Conservation (phyloP, 441 rosid genomes). For the Pelargonium australe region DNA sequence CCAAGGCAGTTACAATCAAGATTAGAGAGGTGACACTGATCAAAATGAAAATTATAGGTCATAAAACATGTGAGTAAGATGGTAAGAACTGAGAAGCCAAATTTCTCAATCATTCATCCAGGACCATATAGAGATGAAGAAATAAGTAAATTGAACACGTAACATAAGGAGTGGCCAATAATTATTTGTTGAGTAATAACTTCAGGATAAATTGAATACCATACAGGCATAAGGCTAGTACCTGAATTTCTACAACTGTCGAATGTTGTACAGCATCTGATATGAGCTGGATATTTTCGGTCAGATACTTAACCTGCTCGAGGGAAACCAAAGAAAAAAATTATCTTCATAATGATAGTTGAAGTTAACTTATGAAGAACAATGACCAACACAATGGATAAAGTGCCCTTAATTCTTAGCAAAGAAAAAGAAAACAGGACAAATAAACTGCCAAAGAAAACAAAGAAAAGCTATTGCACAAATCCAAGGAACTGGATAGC, state of each 20-base stretch:
- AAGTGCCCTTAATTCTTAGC: not conserved
- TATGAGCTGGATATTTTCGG: conserved; percentile 13
- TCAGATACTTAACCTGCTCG: conserved; percentile 13
- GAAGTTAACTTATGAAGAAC: not conserved
- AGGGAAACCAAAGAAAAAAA: conserved; percentile 3
- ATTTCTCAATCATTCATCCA: not conserved
- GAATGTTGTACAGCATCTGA: conserved; percentile 17
- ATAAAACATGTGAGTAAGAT: not conserved
- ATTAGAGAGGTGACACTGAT: not conserved
- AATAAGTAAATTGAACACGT: conserved; percentile 3
- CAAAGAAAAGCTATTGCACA: not conserved
- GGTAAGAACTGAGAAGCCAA: not conserved
- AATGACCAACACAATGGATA: not conserved
- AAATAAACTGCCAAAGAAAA: not conserved
- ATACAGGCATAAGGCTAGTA: not conserved
- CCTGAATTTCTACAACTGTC: conserved; percentile 24
- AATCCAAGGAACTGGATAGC: not conserved
- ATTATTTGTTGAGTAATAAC: not conserved
- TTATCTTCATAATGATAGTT: not conserved
- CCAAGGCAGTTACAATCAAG: not conserved
- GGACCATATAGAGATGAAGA: not conserved
- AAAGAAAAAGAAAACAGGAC: not conserved
- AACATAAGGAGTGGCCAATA: not conserved
- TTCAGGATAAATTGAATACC: not conserved
- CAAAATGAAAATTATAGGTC: not conserved